Evolutionary conservation across 768 basidiomycete genomes (phyloP).

Genomic region (Exidia glandulosa): DNA sequence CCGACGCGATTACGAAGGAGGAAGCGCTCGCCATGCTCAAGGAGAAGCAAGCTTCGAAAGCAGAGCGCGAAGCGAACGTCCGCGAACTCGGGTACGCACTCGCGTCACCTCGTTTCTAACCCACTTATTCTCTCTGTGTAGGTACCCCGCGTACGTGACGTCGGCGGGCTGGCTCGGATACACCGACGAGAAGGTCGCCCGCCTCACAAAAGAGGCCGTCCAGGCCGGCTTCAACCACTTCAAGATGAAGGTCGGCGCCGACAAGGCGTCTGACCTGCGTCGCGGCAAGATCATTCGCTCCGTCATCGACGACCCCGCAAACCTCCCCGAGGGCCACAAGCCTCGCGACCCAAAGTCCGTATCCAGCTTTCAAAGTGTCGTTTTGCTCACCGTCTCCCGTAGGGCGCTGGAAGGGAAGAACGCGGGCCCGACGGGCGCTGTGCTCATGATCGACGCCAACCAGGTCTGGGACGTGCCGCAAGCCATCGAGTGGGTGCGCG

Average conservation of each 20-base stretch:
- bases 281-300: conserved; percentile 84
- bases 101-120: background rate
- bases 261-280: conserved; percentile 70
- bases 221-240: conserved; percentile 91
- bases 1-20: conserved; percentile 84
- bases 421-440: conserved; percentile 85
- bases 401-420: conserved; percentile 81
- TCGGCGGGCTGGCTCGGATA: conserved; percentile 93
- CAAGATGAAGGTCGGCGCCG: conserved; percentile 96
- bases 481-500: conserved; percentile 84
- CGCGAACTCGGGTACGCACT: conserved; percentile 46
- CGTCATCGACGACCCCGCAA: conserved; percentile 87
- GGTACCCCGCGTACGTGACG: conserved; percentile 91
- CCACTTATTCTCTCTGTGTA: conserved; percentile 15
- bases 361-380: too few species aligned
- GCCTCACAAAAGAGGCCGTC: conserved; percentile 79
- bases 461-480: conserved; percentile 92
- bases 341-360: conserved; percentile 50
- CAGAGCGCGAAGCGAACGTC: conserved; percentile 67
- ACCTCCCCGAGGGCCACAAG: conserved; percentile 49
- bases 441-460: conserved; percentile 96
- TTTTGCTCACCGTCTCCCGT: too few species aligned
- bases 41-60: conserved; percentile 64
- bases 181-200: conserved; percentile 81
- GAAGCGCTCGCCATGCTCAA: conserved; percentile 80